Conservation (phyloP, 371 early-diverging fungal species). For the Mortierella sp. region DNA sequence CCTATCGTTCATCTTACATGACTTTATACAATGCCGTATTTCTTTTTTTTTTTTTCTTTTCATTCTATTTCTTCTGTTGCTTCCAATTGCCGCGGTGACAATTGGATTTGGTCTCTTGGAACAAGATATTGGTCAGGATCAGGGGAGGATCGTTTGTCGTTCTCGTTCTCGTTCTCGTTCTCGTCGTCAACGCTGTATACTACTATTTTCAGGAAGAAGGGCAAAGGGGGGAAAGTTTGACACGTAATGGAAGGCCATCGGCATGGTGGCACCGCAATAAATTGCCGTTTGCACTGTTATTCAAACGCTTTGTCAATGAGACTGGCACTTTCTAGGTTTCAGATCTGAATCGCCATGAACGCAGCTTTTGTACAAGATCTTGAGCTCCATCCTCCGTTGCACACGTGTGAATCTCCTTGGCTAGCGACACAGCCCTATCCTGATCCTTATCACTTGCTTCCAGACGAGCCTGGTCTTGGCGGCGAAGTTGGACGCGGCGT, state of each 20-base stretch:
- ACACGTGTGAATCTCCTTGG: constrained; percentile 16
- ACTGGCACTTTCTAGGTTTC: not conserved
- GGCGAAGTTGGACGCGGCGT: constrained; percentile 18
- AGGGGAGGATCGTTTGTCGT: not conserved
- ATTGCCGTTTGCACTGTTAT: no score
- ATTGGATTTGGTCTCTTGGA: no score
- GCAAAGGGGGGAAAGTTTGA: not conserved
- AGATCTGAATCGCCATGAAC: not conserved
- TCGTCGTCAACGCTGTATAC: not conserved
- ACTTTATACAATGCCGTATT: not conserved
- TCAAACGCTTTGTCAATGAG: not conserved
- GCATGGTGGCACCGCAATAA: no score
- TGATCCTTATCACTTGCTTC: not conserved
- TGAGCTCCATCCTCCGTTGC: constrained; percentile 10
- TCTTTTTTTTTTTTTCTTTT: constrained; percentile 7
- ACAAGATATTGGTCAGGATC: no score
- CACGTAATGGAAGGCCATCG: not conserved
- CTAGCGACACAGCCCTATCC: not conserved
- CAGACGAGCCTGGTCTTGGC: not conserved
- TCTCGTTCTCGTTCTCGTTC: not conserved
- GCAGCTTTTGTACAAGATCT: constrained; percentile 6
- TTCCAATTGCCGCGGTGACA: no score
- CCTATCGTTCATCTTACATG: not conserved
- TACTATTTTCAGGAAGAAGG: not conserved
- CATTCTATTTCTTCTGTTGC: not conserved